phyloP scores from a whole-genome alignment of 2,329 filamentous ascomycete genomes.

The Nemania bipapillata region DNA sequence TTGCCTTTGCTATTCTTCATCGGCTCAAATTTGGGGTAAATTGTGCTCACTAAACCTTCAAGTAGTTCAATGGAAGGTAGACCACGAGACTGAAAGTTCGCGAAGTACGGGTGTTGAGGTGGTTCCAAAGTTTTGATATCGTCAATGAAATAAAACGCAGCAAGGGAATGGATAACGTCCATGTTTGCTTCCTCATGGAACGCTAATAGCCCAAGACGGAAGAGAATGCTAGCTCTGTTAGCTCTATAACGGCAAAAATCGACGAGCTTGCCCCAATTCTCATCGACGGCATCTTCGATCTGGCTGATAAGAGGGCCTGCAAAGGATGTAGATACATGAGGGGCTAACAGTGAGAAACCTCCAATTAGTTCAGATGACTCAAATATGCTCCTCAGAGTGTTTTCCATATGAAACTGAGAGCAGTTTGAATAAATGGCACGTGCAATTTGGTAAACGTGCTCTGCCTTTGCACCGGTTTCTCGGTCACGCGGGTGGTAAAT shows the following conservation, averaged over 20 bases:
- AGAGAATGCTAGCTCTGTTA: constrained; percentile 38
- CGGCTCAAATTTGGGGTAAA: constrained; percentile 12
- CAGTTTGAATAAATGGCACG: constrained; percentile 36
- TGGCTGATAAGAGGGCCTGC: constrained; percentile 42
- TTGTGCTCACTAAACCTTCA: constrained; percentile 30
- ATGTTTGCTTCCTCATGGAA: constrained; percentile 45
- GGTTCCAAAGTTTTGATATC: constrained; percentile 35
- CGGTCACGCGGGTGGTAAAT: constrained; percentile 44
- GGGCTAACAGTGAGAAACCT: constrained; percentile 45
- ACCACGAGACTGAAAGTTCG: constrained; percentile 38
- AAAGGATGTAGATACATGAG: not conserved
- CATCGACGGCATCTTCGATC: constrained; percentile 46
- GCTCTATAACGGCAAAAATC: constrained; percentile 42
- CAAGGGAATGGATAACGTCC: constrained; percentile 40
- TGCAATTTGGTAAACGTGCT: constrained; percentile 37
- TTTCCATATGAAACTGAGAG: constrained; percentile 22
- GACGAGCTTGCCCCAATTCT: constrained; percentile 49
- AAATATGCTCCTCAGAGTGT: constrained; percentile 32
- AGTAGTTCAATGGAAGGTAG: constrained; percentile 33
- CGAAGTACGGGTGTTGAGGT: constrained; percentile 35
- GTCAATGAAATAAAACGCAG: constrained; percentile 30
- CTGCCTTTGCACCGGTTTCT: constrained; percentile 8
- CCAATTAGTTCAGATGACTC: constrained; percentile 47
- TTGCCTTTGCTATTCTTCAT: not conserved
- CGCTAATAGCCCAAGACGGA: constrained; percentile 47